These are phyloP conservation scores for Megacollybia marginata DNA, from an alignment of 768 basidiomycete species.

Conservation along the genomic window DNA sequence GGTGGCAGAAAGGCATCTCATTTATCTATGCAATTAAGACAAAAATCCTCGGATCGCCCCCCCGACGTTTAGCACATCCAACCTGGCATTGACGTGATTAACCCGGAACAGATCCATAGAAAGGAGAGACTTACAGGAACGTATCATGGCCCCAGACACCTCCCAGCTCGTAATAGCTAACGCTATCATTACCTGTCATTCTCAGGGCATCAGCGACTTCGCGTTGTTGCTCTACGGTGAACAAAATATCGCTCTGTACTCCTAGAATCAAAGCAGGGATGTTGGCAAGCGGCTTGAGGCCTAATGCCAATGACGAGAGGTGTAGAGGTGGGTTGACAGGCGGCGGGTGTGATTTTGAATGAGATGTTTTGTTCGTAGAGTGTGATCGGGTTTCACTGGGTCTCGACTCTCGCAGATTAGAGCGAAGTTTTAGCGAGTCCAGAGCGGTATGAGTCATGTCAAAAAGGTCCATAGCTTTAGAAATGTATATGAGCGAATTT, in stretches of 20 bases:
- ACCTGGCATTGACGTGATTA: slow-evolving; percentile 24
- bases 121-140: slow-evolving; percentile 60
- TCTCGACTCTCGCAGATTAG: slow-evolving; percentile 18
- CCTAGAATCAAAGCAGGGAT: slow-evolving; percentile 86
- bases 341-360: slow-evolving; percentile 66
- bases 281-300: slow-evolving; percentile 64
- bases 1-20: too few relatives aligned
- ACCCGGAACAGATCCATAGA: not conserved
- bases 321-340: slow-evolving; percentile 69
- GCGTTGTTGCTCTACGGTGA: slow-evolving; percentile 95
- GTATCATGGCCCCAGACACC: slow-evolving; percentile 99
- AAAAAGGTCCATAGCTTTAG: slow-evolving; percentile 99
- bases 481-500: slow-evolving; percentile 97
- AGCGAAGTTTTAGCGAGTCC: slow-evolving; percentile 51
- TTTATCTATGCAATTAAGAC: slow-evolving; percentile 26
- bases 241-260: slow-evolving; percentile 94
- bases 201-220: slow-evolving; percentile 90
- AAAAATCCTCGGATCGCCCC: slow-evolving; percentile 89
- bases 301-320: slow-evolving; percentile 68
- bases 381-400: slow-evolving; percentile 19
- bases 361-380: slow-evolving; percentile 30
- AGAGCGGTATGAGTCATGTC: slow-evolving; percentile 85
- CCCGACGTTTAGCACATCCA: slow-evolving; percentile 86
- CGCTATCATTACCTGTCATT: slow-evolving; percentile 80
- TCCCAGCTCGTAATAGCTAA: slow-evolving; percentile 95